Base-by-base conservation (phyloP, 2,329 filamentous ascomycete species). In the Chaetothyriales sp. region DNA sequence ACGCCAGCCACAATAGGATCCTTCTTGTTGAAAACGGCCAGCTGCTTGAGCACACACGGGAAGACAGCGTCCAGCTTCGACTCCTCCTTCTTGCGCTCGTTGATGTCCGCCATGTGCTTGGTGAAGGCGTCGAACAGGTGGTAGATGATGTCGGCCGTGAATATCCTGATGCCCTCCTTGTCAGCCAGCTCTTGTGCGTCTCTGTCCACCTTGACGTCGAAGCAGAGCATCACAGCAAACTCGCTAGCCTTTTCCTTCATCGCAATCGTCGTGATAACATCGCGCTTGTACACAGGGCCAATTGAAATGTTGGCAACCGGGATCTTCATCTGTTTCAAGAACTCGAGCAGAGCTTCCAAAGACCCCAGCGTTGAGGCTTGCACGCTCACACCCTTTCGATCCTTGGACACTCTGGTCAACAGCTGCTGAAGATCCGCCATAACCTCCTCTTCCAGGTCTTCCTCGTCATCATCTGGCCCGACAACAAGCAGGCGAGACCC, bases 121-220 rank as follows among this genome's bases (percentile, higher is more conserved):
- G 86, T 96, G 71, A 98, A 98, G 57, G 85, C 77, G 68, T 98
- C 93, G 67, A 98, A 98, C 52, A 98, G 74, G 68, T 98, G 92
- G 70, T 98, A 98, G 64, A 98, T 98, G 62, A 98, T 98, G 68
- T 98, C 90, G 2, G 93, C 92, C 2, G 87, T 94, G 73, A 98
- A 98, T 62, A 98, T 86, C 75, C 94, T 96, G 71, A 98, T 86
- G 48, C 88, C 88, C 55, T 94, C 81, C 51, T 96, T 88, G 18
- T 95, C 87, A 9, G 92, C 92, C 62, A 96, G 94, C 8, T 79
- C 76, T 58, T 84, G 81, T 0, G 92, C 92, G 65, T 98, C 92
- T 69, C 95, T 96, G 71, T 98, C 92, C 15, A 98, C 86, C 73
- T 95, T 96, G 70, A 98, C 92, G 67, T 98, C 93, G 76, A 98